These are phyloP conservation scores for Eragrostis tef DNA, from an alignment of 202 grass and related monocot species.

Conservation along the genomic window DNA sequence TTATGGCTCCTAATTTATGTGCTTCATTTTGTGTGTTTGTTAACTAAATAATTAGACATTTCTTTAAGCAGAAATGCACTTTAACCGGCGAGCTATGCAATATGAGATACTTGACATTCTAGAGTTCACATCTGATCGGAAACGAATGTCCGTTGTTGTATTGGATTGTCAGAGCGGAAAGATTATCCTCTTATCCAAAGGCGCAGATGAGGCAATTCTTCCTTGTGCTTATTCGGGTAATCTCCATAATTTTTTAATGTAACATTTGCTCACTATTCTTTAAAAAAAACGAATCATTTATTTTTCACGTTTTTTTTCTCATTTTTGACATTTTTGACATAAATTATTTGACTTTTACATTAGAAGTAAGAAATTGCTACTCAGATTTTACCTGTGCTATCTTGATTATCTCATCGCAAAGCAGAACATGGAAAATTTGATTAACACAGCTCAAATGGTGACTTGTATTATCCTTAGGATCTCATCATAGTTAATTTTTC, in stretches of 20 bases:
- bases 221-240: conserved; percentile 87
- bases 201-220: conserved; percentile 85
- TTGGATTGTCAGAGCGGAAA: conserved; percentile 75
- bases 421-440: conserved; percentile 1
- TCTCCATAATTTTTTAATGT: not conserved
- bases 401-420: conserved; percentile 19
- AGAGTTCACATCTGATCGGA: conserved; percentile 96
- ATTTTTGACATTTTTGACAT: conserved; percentile 12
- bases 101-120: conserved; percentile 90
- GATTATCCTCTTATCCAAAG: conserved; percentile 92
- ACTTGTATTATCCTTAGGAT: conserved; percentile 32
- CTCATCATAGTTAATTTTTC: conserved; percentile 51
- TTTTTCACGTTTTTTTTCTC: not conserved
- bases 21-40: conserved; percentile 19
- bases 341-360: not conserved
- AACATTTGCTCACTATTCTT: not conserved
- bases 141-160: conserved; percentile 90
- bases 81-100: conserved; percentile 66
- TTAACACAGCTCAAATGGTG: not conserved
- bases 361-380: not conserved
- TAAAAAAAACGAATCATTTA: not conserved
- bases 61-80: conserved; percentile 72
- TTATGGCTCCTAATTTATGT: conserved; percentile 26
- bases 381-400: conserved; percentile 5
- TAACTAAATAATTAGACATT: conserved; percentile 38